Conservation (phyloP, 2,329 filamentous ascomycete genomes). For the Pseudocercospora eumusae region DNA sequence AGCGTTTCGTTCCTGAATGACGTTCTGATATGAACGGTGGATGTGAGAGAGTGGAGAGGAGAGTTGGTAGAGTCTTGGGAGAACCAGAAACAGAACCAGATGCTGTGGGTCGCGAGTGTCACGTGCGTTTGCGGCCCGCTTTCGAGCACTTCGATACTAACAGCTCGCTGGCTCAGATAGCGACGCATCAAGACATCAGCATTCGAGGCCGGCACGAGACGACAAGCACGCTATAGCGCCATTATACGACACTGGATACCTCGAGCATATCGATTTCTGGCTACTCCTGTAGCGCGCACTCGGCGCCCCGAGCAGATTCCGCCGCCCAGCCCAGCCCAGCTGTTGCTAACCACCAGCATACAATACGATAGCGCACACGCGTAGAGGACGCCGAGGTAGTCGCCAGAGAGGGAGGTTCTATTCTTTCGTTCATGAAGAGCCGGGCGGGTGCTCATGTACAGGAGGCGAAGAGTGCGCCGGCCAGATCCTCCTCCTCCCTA, state of each 20-base stretch:
- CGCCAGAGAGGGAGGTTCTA: conserved; percentile 14
- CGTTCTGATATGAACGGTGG: neutral
- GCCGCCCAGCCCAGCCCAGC: conserved; percentile 5
- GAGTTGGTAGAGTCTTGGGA: neutral
- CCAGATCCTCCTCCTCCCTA: conserved; percentile 48
- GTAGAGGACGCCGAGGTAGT: neutral
- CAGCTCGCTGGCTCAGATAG: neutral
- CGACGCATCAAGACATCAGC: conserved; percentile 1
- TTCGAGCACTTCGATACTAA: neutral
- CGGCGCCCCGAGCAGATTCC: conserved; percentile 10
- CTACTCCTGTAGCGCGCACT: conserved; percentile 1
- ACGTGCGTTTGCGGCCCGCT: neutral
- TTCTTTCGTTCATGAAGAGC: conserved; percentile 39
- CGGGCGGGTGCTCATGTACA: conserved; percentile 50
- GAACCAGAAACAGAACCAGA: neutral
- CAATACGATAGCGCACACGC: conserved; percentile 6
- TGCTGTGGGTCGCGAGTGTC: neutral
- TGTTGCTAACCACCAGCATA: neutral
- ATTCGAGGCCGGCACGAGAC: conserved; percentile 3
- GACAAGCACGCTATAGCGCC: conserved; percentile 6
- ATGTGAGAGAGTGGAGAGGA: neutral
- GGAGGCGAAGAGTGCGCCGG: conserved; percentile 51
- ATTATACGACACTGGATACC: conserved; percentile 10
- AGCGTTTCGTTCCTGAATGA: neutral
- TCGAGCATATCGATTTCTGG: conserved; percentile 15